These are phyloP conservation scores for Neurospora sp. DNA, from an alignment of 495 filamentous ascomycete genomes.

Conservation along the genomic window DNA sequence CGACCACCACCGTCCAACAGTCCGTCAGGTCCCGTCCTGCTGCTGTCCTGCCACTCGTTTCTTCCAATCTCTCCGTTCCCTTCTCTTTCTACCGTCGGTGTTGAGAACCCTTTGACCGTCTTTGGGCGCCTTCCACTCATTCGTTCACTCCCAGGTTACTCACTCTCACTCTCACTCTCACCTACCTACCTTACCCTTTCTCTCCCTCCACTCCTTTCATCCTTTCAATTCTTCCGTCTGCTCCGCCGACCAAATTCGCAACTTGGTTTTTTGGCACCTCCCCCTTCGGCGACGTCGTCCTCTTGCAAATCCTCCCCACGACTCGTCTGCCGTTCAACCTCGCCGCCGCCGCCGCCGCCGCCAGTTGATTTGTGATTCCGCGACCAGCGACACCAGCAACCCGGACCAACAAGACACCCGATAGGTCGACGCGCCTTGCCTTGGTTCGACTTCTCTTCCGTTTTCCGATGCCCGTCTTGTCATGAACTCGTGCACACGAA, in stretches of 20 bases:
- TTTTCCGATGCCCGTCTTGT: constrained; percentile 22
- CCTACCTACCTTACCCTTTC: constrained; percentile 10
- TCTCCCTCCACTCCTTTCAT: constrained; percentile 7
- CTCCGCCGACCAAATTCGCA: constrained; percentile 7
- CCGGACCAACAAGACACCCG: constrained; percentile 7
- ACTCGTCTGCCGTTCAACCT: constrained; percentile 16
- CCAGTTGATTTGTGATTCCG: constrained; percentile 3
- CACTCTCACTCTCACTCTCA: constrained; percentile 11
- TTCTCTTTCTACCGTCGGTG: constrained; percentile 6
- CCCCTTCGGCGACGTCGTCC: constrained; percentile 23
- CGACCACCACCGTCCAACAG: background rate
- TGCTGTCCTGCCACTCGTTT: background rate
- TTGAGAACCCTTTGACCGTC: constrained; percentile 5
- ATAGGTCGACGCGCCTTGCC: constrained; percentile 10
- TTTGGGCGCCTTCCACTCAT: constrained; percentile 4
- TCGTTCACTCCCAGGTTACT: constrained; percentile 3
- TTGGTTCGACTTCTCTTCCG: background rate
- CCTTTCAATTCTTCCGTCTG: background rate
- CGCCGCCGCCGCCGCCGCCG: constrained; percentile 6
- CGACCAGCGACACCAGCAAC: background rate
- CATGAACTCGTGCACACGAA: constrained; percentile 23
- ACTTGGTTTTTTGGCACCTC: background rate
- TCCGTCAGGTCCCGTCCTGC: background rate
- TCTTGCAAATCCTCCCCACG: constrained; percentile 13
- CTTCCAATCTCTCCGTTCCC: constrained; percentile 12